Evolutionary conservation across 345 rosid species (phyloP), one percentile per base, ranked within the genome.

Genomic region (Laguncularia racemosa): DNA sequence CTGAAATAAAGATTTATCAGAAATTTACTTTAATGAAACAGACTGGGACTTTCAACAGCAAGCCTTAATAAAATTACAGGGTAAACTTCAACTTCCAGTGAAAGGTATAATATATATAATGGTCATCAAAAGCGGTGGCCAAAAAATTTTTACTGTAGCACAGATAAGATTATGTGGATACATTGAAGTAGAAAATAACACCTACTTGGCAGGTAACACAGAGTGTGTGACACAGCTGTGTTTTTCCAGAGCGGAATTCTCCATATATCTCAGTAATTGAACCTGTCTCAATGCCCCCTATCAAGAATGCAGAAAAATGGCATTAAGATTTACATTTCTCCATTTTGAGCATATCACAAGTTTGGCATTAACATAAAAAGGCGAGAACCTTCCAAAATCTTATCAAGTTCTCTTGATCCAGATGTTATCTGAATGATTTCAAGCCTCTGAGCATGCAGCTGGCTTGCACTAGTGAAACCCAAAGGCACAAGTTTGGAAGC

Each of bases 141-240:
- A 19, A 23, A 33, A 33, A 33, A 10, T 1, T 7, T 33, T 4
- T 33, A 33, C 6, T 48, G 33, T 23, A 15, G 46, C 12, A 45
- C 14, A 63, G 45, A 13, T 46, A 5, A 20, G 20, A 47, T 46
- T 26, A 47, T n/a, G 13, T 63, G 18, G 47, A 12, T 16, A 18
- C 21, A 40, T 15, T 44, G 21, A 11, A 26, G 33, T 6, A 60
- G 44, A 45, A 60, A 58, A 52, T 47, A 59, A 48, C 56, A 28
- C 85, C 50, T 80, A 88, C 98, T 78, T 93, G 96, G 80, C 99
- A 89, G 54, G 99, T 86, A 46, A 93, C 99, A 53, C 99, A 89
- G 13, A 93, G 86, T 19, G 96, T 93, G 69, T 93, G 99, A 71
- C 99, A 89, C 65, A 93, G 71, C 76, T 93, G 99, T 63, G 99